These are phyloP conservation scores for Mycena leptocephala DNA, from an alignment of 768 basidiomycete genomes.

Conservation along the genomic window DNA sequence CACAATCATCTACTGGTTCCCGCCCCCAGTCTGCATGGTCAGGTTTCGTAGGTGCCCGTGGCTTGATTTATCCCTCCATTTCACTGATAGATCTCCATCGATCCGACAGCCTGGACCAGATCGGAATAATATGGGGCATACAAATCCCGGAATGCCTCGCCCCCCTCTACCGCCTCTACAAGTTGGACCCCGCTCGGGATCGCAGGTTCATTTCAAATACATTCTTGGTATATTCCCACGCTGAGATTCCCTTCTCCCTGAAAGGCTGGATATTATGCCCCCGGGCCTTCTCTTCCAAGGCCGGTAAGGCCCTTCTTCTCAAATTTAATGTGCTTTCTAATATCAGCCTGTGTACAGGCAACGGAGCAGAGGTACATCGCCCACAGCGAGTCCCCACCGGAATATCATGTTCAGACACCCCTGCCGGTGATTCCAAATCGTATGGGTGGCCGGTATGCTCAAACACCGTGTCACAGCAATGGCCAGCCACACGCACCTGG, in stretches of 20 bases:
- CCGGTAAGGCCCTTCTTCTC: not conserved
- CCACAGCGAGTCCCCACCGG: not conserved
- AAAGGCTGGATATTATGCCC: not conserved
- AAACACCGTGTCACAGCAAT: constrained; percentile 34
- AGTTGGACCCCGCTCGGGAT: not conserved
- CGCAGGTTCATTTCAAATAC: constrained; percentile 14
- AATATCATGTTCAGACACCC: not conserved
- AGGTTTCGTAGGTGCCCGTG: constrained; percentile 21
- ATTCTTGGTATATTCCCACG: not conserved
- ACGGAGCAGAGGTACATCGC: not conserved
- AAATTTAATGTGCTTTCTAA: not conserved
- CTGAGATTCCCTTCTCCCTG: not conserved
- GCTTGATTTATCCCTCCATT: not conserved
- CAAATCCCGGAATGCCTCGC: not conserved
- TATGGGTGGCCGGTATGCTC: constrained; percentile 37
- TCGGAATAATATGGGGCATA: not conserved
- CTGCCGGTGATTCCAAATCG: constrained; percentile 27
- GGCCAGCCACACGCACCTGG: constrained; percentile 36
- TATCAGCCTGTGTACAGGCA: not conserved
- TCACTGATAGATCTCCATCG: not conserved
- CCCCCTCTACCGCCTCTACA: constrained; percentile 19
- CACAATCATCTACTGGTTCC: constrained; percentile 17
- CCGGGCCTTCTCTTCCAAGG: not conserved
- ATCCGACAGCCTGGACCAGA: constrained; percentile 27
- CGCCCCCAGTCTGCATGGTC: constrained; percentile 29